Evolutionary conservation across 129 eudicot species (phyloP).

Genomic region (Chrysanthemum seticuspe): DNA sequence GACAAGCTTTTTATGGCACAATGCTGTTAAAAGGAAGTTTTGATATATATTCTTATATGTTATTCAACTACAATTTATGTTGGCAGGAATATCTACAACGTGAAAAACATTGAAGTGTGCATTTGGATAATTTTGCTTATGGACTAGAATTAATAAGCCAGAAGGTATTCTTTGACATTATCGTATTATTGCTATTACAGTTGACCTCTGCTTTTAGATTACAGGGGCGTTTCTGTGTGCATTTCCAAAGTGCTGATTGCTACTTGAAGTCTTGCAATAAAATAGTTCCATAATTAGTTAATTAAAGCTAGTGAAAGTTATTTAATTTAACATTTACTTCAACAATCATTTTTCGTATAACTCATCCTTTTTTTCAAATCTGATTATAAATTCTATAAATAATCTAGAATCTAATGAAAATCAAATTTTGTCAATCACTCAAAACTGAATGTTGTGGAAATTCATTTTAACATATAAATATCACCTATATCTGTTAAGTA

Average conservation of each 20-base stretch:
- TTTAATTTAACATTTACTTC: not conserved
- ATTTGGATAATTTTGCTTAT: conserved; percentile 93
- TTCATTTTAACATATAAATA: no score
- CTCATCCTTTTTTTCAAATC: not conserved
- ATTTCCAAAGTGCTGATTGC: not conserved
- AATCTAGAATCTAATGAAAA: not conserved
- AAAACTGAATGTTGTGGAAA: not conserved
- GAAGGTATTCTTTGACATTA: conserved; percentile 57
- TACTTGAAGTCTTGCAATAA: not conserved
- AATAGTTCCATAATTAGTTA: not conserved
- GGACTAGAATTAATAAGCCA: conserved; percentile 92
- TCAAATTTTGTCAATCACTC: not conserved
- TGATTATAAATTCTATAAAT: not conserved
- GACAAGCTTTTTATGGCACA: conserved; percentile 1
- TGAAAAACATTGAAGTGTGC: conserved; percentile 90
- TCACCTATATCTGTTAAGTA: not conserved
- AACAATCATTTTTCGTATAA: not conserved
- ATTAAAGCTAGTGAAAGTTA: conserved; percentile 1
- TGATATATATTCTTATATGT: conserved; percentile 19
- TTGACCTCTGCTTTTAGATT: not conserved
- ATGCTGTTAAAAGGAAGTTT: not conserved
- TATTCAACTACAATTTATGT: conserved; percentile 19
- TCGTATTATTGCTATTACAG: conserved; percentile 3
- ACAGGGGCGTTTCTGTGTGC: not conserved
- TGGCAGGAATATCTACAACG: conserved; percentile 90